Base-by-base conservation (phyloP, 371 early-diverging fungal genomes). In the Mortierella sp. region DNA sequence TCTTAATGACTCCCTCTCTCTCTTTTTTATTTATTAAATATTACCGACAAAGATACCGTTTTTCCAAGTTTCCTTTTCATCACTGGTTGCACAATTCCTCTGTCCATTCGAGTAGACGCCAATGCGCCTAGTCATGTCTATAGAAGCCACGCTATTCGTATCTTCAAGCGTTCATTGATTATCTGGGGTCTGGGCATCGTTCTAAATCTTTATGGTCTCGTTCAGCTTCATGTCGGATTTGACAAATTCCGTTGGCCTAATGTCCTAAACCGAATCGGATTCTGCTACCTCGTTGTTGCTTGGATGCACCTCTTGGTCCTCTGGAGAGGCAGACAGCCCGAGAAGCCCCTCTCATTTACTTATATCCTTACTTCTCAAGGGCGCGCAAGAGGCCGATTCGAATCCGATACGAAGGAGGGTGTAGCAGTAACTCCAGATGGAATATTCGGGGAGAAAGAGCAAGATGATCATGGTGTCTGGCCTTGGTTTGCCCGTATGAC, bases 61-160 rank as follows among this genome's bases (percentile, higher is more conserved):
- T 89, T 89, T 76, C 89, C 89, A 11, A 76, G 76, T 45, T 88
- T 89, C 64, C 61, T 89, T 20, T 87, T 88, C 68, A 84, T 88
- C 32, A 78, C 79, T 35, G 88, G 89, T 28, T 72, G 85, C 26
- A 73, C 88, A n/a, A 83, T 89, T 20, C 88, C 89, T 0, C 62
- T 89, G n/a, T 83, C 88, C 0, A 58, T 84, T 54, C 71, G 80
- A 12, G 72, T 62, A 40, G 62, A 60, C 52, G 68, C 75, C 14
- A 64, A 79, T 49, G 55, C 65, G 1, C 32, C 51, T 8, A 60
- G 32, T 43, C 43, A 61, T 8, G 49, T 70, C 66, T 79, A 75
- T 61, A 54, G 64, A 14, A 57, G 52, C 26, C 68, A 79, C 5
- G 80, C 72, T 11, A 28, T 79, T 28, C 75, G 70, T 10, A 62